These are phyloP conservation scores for Beauveria rudraprayagi DNA, from an alignment of 2,329 filamentous ascomycete species.

Conservation along the genomic window DNA sequence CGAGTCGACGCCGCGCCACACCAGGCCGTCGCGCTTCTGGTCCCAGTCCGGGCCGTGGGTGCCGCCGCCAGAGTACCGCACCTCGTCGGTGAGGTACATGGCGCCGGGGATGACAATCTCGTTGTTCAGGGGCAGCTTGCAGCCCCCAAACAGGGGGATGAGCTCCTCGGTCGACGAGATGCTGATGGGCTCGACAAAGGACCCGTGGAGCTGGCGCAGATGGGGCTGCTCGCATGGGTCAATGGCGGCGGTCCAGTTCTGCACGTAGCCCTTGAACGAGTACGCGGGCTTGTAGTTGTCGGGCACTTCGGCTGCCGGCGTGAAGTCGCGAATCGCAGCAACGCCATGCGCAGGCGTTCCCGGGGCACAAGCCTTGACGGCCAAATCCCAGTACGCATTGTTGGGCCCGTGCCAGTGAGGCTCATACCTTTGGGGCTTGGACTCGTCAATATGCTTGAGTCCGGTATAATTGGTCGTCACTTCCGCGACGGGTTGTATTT, in stretches of 20 bases:
- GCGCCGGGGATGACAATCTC: conserved; percentile 57
- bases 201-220: conserved; percentile 43
- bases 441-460: conserved; percentile 28
- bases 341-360: conserved; percentile 39
- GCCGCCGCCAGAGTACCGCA: conserved; percentile 49
- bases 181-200: conserved; percentile 46
- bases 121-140: conserved; percentile 54
- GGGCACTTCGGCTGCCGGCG: conserved; percentile 26
- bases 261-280: conserved; percentile 40
- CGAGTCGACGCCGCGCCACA: conserved; percentile 60
- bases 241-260: conserved; percentile 49
- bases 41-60: conserved; percentile 50
- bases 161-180: conserved; percentile 45
- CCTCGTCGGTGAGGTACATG: conserved; percentile 54
- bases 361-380: conserved; percentile 48
- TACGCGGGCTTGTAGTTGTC: conserved; percentile 27
- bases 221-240: conserved; percentile 53
- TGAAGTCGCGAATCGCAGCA: conserved; percentile 23
- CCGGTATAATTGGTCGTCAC: conserved; percentile 37
- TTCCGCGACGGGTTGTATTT: conserved; percentile 33
- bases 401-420: conserved; percentile 39
- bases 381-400: conserved; percentile 51
- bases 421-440: conserved; percentile 30
- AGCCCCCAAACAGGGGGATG: conserved; percentile 54
- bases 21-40: conserved; percentile 44